A percentile compares a stretch with the other conserved stretches of the same genome.
Conservation (phyloP, 2,329 filamentous ascomycete genomes). For the Scleromitrula shiraiana region DNA sequence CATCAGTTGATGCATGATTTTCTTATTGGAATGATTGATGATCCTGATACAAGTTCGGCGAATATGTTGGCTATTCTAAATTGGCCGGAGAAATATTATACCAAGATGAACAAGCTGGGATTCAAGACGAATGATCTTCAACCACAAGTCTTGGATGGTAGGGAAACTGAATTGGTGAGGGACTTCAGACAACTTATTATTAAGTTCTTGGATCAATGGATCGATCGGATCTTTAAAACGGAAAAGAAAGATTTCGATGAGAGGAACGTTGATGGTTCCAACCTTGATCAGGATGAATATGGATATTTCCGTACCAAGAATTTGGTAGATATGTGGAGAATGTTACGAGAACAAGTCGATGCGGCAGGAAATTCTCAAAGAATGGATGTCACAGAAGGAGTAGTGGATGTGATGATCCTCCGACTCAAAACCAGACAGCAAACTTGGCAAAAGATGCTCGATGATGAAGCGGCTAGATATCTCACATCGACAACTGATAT, state of each 20-base stretch:
- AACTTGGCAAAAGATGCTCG: constrained; percentile 79
- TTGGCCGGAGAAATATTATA: constrained; percentile 93
- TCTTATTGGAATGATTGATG: constrained; percentile 72
- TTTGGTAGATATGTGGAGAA: constrained; percentile 90
- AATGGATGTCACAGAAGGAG: constrained; percentile 85
- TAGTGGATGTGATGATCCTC: constrained; percentile 92
- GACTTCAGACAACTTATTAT: constrained; percentile 95
- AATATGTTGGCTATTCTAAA: constrained; percentile 89
- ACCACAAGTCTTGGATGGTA: constrained; percentile 83
- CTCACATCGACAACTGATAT: constrained; percentile 48
- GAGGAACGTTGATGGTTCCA: constrained; percentile 62
- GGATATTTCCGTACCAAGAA: constrained; percentile 90
- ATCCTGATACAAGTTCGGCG: constrained; percentile 73
- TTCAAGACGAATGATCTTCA: constrained; percentile 67
- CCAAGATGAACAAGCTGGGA: constrained; percentile 88
- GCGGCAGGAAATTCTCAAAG: constrained; percentile 80
- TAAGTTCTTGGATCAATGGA: constrained; percentile 93
- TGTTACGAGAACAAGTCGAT: constrained; percentile 87
- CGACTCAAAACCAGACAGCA: constrained; percentile 76
- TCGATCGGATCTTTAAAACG: constrained; percentile 79
- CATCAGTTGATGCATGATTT: constrained; percentile 95
- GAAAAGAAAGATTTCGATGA: constrained; percentile 77
- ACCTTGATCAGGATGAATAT: constrained; percentile 80
- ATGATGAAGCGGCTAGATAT: constrained; percentile 74
- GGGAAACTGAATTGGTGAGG: constrained; percentile 81